Base-by-base conservation (phyloP, 2,329 filamentous ascomycete species). In the Lasiodiplodia sp. region DNA sequence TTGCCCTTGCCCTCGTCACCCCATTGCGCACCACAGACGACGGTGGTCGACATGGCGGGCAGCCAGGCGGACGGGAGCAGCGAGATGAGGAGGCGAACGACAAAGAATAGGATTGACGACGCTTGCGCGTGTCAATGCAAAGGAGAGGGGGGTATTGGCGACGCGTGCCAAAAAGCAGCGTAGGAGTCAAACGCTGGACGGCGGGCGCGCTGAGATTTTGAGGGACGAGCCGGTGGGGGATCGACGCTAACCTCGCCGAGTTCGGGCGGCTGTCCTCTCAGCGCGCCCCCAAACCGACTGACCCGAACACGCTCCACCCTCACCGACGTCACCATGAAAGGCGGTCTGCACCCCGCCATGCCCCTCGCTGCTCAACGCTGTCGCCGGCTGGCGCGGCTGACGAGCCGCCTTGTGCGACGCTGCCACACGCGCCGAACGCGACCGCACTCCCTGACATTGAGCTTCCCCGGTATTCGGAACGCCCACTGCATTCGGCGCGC, bases 1-100 rank as follows among this genome's bases (percentile, higher is more conserved):
- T 88, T 88, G 71, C 86, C 87, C 77, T 88, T 87, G 73, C 78
- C 84, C 80, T 87, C 85, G 76, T 87, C 83, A 79, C 87, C 87
- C 84, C 86, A 89, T 79, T 89, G 87, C 74, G 85, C 82, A 69
- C 87, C 87, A 72, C 89, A 82, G 72, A 88, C 85, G 69, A 88
- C 84, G 56, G 86, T 88, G 68, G 86, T 85, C 80, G 84, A 84
- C 78, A 80, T 80, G 64, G 72, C 74, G 60, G 68, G 3, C 14
- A 31, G 47, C 31, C 49, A n/a, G n/a, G 51, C 10, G 21, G 47
- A 53, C 34, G 52, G 38, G 40, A 25, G 53, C 52, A n/a, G 44
- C 25, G 16, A 23, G 31, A 34, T 34, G 31, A 10, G 49, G 21
- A 23, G 34, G 25, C 23, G 28, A 31, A 38, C 51, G 51, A 21